Evolutionary conservation across 176 grass and related monocot genomes (phyloP).

Genomic region (Carex parvula): DNA sequence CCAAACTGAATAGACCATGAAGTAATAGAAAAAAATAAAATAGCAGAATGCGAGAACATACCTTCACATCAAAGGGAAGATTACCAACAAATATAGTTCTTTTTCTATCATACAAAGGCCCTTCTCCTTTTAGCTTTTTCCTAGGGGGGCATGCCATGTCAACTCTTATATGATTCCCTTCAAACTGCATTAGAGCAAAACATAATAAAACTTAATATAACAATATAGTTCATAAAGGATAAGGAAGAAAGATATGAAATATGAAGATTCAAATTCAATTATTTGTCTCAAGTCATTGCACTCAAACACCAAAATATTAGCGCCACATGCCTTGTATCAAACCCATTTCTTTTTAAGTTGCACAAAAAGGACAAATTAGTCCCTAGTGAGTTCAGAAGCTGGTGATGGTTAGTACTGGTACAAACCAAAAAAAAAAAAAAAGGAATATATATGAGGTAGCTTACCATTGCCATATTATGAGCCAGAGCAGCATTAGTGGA

Average conservation of each 20-base stretch:
- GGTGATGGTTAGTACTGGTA: background rate
- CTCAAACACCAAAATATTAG: background rate
- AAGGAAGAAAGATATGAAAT: background rate
- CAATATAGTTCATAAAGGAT: background rate
- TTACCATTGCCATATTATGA: slow-evolving; percentile 83
- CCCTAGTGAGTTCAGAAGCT: background rate
- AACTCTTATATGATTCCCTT: slow-evolving; percentile 86
- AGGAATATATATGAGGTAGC: background rate
- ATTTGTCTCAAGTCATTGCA: background rate
- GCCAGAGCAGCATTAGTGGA: slow-evolving; percentile 48
- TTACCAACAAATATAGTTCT: slow-evolving; percentile 91
- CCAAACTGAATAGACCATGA: background rate
- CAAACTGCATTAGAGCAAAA: slow-evolving; percentile 47
- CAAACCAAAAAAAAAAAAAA: background rate
- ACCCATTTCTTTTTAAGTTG: background rate
- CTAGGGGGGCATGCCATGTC: slow-evolving; percentile 86
- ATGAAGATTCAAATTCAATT: background rate
- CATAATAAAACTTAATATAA: background rate
- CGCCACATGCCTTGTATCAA: background rate
- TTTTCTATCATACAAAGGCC: slow-evolving; percentile 87
- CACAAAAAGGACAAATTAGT: background rate
- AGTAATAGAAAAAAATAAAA: background rate
- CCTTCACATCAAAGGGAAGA: slow-evolving; percentile 95
- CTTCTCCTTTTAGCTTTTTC: slow-evolving; percentile 75
- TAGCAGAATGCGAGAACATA: slow-evolving; percentile 18